Evolutionary conservation across 2,329 filamentous ascomycete genomes (phyloP).

Genomic region (Aureobasidium sp.): DNA sequence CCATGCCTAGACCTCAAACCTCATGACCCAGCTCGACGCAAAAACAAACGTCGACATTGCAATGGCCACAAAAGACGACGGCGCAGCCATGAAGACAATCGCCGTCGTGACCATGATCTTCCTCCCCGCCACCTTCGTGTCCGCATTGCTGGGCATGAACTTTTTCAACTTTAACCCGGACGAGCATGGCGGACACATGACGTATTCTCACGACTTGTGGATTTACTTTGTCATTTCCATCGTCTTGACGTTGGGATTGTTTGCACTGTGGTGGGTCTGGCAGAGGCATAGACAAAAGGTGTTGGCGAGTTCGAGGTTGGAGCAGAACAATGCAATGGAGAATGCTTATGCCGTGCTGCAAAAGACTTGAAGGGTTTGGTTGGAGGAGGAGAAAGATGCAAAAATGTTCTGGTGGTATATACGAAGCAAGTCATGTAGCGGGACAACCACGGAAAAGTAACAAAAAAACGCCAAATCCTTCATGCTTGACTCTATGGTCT

Average conservation of each 20-base stretch:
- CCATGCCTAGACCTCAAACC: slow-evolving; percentile 27
- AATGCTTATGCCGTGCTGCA: not conserved
- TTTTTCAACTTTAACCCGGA: slow-evolving; percentile 1
- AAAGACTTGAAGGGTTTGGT: not conserved
- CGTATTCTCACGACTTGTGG: slow-evolving; percentile 2
- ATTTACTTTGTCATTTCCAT: slow-evolving; percentile 1
- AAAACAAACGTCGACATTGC: slow-evolving; percentile 14
- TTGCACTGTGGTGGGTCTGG: not conserved
- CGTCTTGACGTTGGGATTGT: not conserved
- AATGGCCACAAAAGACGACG: slow-evolving; percentile 29
- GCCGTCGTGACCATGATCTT: slow-evolving; percentile 34
- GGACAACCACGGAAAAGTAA: not conserved
- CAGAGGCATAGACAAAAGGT: not conserved
- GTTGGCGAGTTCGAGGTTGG: not conserved
- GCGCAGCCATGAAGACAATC: slow-evolving; percentile 35
- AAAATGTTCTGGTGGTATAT: not conserved
- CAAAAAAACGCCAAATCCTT: not conserved
- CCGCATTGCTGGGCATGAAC: slow-evolving; percentile 5
- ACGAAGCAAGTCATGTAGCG: not conserved
- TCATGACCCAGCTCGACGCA: slow-evolving; percentile 35
- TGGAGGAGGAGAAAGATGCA: not conserved
- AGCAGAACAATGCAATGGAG: not conserved
- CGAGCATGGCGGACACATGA: not conserved
- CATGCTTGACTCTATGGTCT: not conserved
- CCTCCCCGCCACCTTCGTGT: slow-evolving; percentile 25